Evolutionary conservation across 192 early-diverging fungal genomes (phyloP).

Genomic region (Allomyces javanicus): DNA sequence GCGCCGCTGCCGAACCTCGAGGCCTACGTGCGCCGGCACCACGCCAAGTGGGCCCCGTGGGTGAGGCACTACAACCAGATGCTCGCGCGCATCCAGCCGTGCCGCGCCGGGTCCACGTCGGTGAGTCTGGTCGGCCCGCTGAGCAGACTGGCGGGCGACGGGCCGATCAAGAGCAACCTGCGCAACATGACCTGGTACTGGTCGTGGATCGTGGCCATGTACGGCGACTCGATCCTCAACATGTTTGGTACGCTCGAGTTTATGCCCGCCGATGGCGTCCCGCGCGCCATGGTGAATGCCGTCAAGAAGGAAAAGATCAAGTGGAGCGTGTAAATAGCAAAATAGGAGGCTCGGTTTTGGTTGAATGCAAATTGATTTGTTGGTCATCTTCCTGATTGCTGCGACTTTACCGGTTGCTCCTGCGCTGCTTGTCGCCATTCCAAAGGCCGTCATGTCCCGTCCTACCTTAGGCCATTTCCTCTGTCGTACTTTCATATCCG

Average conservation of each 20-base stretch:
- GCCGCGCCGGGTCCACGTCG: too few relatives aligned
- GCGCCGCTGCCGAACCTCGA: background rate
- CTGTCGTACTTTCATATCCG: too few relatives aligned
- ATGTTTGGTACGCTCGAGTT: background rate
- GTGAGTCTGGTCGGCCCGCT: too few relatives aligned
- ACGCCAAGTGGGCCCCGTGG: background rate
- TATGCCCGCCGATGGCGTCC: background rate
- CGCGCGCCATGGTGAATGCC: background rate
- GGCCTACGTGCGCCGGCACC: background rate
- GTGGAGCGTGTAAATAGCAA: background rate
- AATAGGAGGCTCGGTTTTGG: background rate
- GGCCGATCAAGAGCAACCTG: background rate
- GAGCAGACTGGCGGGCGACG: background rate
- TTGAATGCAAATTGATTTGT: too few relatives aligned
- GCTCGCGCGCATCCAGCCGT: background rate
- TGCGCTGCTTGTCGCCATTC: too few relatives aligned
- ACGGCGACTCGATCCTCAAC: background rate
- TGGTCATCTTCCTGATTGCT: too few relatives aligned
- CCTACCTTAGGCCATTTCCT: too few relatives aligned
- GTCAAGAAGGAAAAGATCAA: background rate
- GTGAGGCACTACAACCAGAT: background rate
- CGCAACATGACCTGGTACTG: background rate
- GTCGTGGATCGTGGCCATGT: background rate
- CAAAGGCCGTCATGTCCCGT: too few relatives aligned
- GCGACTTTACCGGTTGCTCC: too few relatives aligned